These are phyloP conservation scores for Colletotrichum tanaceti DNA, from an alignment of 2,329 filamentous ascomycete genomes.

Conservation along the genomic window DNA sequence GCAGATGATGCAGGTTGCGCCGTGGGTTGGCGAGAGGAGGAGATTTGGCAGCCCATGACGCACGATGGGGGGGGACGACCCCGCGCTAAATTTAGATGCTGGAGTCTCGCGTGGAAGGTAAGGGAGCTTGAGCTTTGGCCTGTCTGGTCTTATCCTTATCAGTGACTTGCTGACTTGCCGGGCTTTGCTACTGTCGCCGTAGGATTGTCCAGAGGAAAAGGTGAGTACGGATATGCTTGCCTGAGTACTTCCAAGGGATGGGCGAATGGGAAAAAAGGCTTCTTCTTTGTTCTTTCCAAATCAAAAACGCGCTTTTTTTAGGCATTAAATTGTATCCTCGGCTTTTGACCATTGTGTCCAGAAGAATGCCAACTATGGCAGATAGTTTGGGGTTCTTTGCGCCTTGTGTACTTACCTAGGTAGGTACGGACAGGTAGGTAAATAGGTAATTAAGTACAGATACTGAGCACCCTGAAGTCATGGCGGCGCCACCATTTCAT, in stretches of 20 bases:
- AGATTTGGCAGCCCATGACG: constrained; percentile 33
- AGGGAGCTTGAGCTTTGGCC: constrained; percentile 18
- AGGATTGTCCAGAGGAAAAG: not conserved
- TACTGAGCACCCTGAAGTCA: not conserved
- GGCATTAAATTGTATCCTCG: too few relatives aligned
- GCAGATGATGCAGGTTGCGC: too few relatives aligned
- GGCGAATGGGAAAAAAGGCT: not conserved
- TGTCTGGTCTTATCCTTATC: constrained; percentile 25
- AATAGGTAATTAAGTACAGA: too few relatives aligned
- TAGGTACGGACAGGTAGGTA: too few relatives aligned
- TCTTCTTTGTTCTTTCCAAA: not conserved
- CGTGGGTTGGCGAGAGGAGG: constrained; percentile 11
- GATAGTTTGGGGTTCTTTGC: not conserved
- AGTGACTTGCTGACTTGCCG: not conserved
- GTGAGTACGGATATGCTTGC: not conserved
- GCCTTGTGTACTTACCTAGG: too few relatives aligned
- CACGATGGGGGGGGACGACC: constrained; percentile 21
- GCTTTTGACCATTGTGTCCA: too few relatives aligned
- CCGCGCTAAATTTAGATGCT: constrained; percentile 20
- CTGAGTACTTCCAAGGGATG: not conserved
- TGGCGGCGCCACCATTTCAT: not conserved
- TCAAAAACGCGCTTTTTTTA: too few relatives aligned
- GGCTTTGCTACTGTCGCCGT: not conserved
- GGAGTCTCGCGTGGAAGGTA: not conserved
- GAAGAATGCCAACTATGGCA: not conserved